A percentile compares a stretch with the other conserved stretches of the same genome.
Evolutionary conservation across 768 basidiomycete species (phyloP).

Genomic region (Trametes coccinea): DNA sequence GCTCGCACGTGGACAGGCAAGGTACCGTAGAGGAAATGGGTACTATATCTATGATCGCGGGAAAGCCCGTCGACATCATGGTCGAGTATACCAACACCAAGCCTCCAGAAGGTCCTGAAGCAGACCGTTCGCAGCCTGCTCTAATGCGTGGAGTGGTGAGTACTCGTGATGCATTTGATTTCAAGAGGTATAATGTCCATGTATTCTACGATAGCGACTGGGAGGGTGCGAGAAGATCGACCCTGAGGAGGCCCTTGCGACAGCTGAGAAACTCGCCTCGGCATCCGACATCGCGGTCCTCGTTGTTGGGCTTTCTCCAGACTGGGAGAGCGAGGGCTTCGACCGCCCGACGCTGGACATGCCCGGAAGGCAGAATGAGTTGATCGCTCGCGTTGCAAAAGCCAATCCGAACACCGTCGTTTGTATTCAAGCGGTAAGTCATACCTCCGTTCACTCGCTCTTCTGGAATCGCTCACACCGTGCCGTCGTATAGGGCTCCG

Average conservation of each 20-base stretch:
- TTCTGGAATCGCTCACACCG: too few species aligned
- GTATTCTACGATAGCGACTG: conserved; percentile 46
- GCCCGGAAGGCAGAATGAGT: conserved; percentile 60
- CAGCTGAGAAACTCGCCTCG: conserved; percentile 56
- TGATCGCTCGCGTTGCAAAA: conserved; percentile 50
- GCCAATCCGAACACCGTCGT: conserved; percentile 62
- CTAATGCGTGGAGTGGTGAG: conserved; percentile 69
- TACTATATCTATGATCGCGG: conserved; percentile 45
- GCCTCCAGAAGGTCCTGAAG: conserved; percentile 45
- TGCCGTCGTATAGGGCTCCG: conserved; percentile 49
- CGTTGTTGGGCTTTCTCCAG: conserved; percentile 61
- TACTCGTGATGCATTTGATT: not conserved
- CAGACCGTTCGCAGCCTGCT: conserved; percentile 59
- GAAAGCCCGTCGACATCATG: conserved; percentile 49
- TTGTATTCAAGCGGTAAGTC: conserved; percentile 58
- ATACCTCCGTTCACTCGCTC: not conserved
- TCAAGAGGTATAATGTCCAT: not conserved
- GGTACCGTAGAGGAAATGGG: conserved; percentile 68
- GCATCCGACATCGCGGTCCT: conserved; percentile 57
- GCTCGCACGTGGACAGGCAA: conserved; percentile 39
- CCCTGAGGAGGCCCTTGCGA: conserved; percentile 52
- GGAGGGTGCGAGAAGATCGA: conserved; percentile 69
- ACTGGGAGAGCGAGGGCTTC: conserved; percentile 79
- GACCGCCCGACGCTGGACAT: conserved; percentile 62
- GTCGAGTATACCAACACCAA: conserved; percentile 69